Base-by-base conservation (phyloP, 2,329 filamentous ascomycete genomes). In the Blastomyces gilchristii region DNA sequence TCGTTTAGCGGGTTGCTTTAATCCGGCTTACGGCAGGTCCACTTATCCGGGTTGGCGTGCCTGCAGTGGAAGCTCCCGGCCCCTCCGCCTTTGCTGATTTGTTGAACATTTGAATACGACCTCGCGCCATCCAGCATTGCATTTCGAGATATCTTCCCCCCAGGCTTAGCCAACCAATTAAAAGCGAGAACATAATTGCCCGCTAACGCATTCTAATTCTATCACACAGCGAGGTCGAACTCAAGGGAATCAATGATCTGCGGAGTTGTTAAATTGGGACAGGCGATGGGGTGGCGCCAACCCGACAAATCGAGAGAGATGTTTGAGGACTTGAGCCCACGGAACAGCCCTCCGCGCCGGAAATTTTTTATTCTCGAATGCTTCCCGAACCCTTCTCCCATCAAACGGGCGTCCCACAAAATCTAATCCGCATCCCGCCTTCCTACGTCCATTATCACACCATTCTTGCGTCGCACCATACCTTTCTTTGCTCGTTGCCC, bases 201-300 rank as follows among this genome's bases (percentile, higher is more conserved):
- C 14, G 56, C 62, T 66, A 68, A 68, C 64, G 50, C 60, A 34
- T 18, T 22, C 56, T 56, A 45, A 65, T 60, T 58, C 60, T 31
- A 16, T 16, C 53, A 43, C 53, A 62, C 69, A 89, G 87, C 74
- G 86, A 89, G 68, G 86, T 90, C 67, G 79, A 87, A 75, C 83
- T 90, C 68, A 85, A 87, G 77, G 81, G 77, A 59, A 84, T 89
- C 78, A 81, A 83, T 74, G 74, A 74, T 71, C 81, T 80, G 73
- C 75, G 68, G 63, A 74, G 73, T 9, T 11, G n/a, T 22, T 49
- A 49, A 49, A 7, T 49, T 22, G 18, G 16, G 43, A 45, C 43
- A 49, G n/a, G 45, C n/a, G n/a, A 63, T 79, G 74, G 74, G 66
- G 52, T 62, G 37, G n/a, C 45, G 25, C 18, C 14, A 25, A 37